Evolutionary conservation across 2,329 filamentous ascomycete genomes (phyloP), one percentile per base, ranked within the genome.

Genomic region (Ilyonectria sp.): DNA sequence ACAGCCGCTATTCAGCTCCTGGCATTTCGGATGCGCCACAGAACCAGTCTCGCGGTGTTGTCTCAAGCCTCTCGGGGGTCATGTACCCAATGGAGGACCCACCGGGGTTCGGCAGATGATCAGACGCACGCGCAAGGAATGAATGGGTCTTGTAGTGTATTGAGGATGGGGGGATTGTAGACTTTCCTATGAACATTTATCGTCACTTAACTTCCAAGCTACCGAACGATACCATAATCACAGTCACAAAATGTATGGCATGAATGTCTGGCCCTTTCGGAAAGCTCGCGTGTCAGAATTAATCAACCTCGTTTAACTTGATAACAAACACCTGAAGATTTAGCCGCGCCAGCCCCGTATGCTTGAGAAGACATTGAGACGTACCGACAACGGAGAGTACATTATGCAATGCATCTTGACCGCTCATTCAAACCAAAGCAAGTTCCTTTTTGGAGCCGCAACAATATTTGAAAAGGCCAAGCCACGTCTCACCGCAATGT

Each of bases 371-470:
- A 29, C 2, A 17, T n/a, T 8, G 6, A 49, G 17, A 53, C 17
- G n/a, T 21, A 35, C 6, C 2, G 21, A 3, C n/a, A 35, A 31
- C 26, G 19, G 5, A 11, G 11, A 6, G 9, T 53, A 23, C 13
- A 26, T 29, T 17, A 37, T 35, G 29, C 31, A 23, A 35, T 37
- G 49, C 29, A 13, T 21, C n/a, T 15, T 53, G 50, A 53, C 50
- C 50, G 50, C 50, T 17, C 33, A 35, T 53, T 53, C 50, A 53
- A 53, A 35, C 31, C n/a, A n/a, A 33, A 15, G 13, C 21, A 15
- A 53, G 13, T 37, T 21, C 50, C 40, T 8, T 37, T 21, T 21
- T 33, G 4, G 9, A 53, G 10, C 29, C 19, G n/a, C 8, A 31
- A 10, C 47, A n/a, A 33, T 50, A 11, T 17, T 50, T 31, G 3